Conservation (phyloP, 108 stramenopile species). For the Cylindrotheca closterium region DNA sequence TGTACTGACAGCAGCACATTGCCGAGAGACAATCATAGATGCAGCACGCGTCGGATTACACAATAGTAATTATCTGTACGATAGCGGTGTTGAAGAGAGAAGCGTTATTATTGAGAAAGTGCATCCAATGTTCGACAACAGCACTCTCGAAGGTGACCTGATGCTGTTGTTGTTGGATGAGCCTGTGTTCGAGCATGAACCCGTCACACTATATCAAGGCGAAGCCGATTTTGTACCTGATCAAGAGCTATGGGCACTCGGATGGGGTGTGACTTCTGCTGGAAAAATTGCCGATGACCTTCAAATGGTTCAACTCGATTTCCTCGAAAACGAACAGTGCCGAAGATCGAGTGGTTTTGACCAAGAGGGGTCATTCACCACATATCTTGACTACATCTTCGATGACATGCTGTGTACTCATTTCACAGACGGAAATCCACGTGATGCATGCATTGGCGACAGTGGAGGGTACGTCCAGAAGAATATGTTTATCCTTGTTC, state of each 20-base stretch:
- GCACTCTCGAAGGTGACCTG: conserved; percentile 5
- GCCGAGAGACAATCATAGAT: conserved; percentile 12
- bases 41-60: conserved; percentile 3
- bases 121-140: conserved; percentile 5
- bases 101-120: background rate
- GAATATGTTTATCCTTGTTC: too few species aligned
- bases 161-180: conserved; percentile 16
- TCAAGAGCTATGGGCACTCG: conserved; percentile 5
- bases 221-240: background rate
- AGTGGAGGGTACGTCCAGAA: too few species aligned
- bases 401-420: conserved; percentile 62
- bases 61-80: background rate
- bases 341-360: background rate
- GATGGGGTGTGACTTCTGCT: conserved; percentile 15
- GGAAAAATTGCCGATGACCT: background rate
- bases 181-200: background rate
- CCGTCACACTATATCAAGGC: background rate
- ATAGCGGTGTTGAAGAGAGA: background rate
- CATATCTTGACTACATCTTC: conserved; percentile 31
- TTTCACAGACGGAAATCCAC: background rate
- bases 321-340: conserved; percentile 3
- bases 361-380: background rate
- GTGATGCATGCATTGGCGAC: conserved; percentile 50
- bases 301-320: conserved; percentile 14
- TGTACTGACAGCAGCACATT: conserved; percentile 57